Base-by-base conservation (phyloP, 2,329 filamentous ascomycete genomes). In the Sclerotinia subarctica region DNA sequence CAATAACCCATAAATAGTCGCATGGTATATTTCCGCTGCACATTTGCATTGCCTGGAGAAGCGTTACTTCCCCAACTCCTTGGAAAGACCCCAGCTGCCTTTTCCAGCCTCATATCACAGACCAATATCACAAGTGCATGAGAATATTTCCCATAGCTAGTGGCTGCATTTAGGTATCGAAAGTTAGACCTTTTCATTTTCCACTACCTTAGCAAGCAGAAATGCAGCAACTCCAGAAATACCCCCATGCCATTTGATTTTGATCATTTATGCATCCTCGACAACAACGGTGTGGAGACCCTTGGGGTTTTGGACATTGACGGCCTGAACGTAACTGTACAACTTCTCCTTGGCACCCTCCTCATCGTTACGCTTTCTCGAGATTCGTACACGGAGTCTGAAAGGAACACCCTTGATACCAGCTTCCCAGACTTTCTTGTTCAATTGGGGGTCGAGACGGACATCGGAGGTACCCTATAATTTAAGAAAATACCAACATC, bases 351-450 rank as follows among this genome's bases (percentile, higher is more conserved):
- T 97, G 82, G 96, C 95, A 79, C 92, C 93, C 86, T 99, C 95
- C 88, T 98, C 95, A 83, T 99, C 95, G 86, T 99, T 99, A 89
- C 95, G 93, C 90, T 96, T 96, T 85, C 95, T 93, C 81, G 93
- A 97, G 85, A 99, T 97, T 85, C 96, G 93, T 81, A 99, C 90
- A 80, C 95, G 94, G 78, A 99, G 88, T 84, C 96, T 91, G 91
- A 90, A 98, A 77, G 94, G 93, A 76, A 97, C 94, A 80, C 95
- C 96, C 92, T 98, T 99, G 87, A 99, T 90, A 83, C 95, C 95
- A 80, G 90, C 87, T 86, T 99, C 95, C 95, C 95, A 99, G 82
- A 99, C 94, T 89, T 99, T 98, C 92, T 99, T 99, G 91, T 99
- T 99, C 80, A 99, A 86, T 86, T 95, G 91, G 80, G 95, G 95